Percentiles rank a stretch among this genome's conserved stretches.
These are phyloP conservation scores for Periconia sp. DNA, from an alignment of 2,329 filamentous ascomycete genomes.

Conservation along the genomic window DNA sequence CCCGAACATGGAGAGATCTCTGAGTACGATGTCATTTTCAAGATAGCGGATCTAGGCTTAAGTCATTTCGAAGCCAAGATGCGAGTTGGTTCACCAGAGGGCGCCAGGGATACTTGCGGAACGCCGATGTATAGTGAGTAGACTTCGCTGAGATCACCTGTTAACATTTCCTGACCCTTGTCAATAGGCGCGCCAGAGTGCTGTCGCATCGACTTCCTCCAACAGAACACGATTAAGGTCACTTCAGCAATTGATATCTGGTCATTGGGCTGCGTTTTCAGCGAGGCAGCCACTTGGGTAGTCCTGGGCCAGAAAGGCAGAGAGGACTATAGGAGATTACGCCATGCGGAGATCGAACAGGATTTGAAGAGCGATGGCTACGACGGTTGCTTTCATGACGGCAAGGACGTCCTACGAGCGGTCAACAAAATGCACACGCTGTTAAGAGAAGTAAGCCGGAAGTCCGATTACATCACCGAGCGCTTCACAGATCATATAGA, in stretches of 20 bases:
- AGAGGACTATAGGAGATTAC: conserved; percentile 13
- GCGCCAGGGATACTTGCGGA: conserved; percentile 24
- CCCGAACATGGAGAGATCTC: too few species aligned
- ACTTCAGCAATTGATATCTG: conserved; percentile 48
- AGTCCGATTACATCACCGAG: conserved; percentile 1
- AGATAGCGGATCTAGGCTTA: conserved; percentile 48
- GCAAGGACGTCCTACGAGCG: conserved; percentile 6
- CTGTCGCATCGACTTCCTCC: conserved; percentile 10
- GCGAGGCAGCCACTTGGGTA: conserved; percentile 27
- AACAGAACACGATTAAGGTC: conserved; percentile 12
- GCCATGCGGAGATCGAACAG: conserved; percentile 4
- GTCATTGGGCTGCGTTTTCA: conserved; percentile 40
- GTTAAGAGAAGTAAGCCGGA: background rate
- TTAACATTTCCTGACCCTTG: conserved; percentile 1
- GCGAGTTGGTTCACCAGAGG: conserved; percentile 3
- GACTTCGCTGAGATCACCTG: background rate
- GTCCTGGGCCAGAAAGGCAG: conserved; percentile 18
- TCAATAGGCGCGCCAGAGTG: conserved; percentile 25
- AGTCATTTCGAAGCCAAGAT: conserved; percentile 30
- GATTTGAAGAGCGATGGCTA: conserved; percentile 10
- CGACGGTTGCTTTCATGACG: conserved; percentile 26
- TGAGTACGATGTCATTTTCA: conserved; percentile 33
- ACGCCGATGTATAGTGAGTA: conserved; percentile 47
- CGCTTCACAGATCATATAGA: too few species aligned
- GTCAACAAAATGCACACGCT: conserved; percentile 14